A percentile compares a stretch with the other conserved stretches of the same genome.
These are phyloP conservation scores for Yamadazyma philogaea DNA, from an alignment of 805 yeast genomes.

Conservation along the genomic window DNA sequence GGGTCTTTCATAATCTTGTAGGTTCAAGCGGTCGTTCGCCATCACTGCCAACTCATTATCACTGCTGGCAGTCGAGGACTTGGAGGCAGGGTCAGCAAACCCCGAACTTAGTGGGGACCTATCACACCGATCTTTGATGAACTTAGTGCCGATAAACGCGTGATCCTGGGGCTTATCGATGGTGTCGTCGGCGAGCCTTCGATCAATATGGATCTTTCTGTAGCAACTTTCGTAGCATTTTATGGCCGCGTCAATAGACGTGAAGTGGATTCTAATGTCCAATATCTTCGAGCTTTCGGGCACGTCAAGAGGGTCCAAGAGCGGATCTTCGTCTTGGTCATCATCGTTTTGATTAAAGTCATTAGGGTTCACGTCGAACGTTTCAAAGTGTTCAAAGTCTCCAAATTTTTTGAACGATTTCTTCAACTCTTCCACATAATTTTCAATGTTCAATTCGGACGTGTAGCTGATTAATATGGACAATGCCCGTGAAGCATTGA, in stretches of 20 bases:
- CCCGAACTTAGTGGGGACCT: slow-evolving; percentile 16
- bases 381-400: slow-evolving; percentile 34
- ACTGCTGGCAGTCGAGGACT: slow-evolving; percentile 6
- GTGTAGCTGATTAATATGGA: slow-evolving; percentile 4
- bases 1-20: background rate
- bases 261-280: slow-evolving; percentile 28
- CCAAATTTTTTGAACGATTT: slow-evolving; percentile 29
- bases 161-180: slow-evolving; percentile 2
- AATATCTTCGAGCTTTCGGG: slow-evolving; percentile 3
- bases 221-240: slow-evolving; percentile 37
- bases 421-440: slow-evolving; percentile 9
- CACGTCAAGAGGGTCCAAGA: slow-evolving; percentile 1
- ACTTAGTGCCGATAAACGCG: slow-evolving; percentile 14
- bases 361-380: slow-evolving; percentile 2
- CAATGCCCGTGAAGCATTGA: slow-evolving; percentile 37
- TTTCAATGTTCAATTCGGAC: background rate
- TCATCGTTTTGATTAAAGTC: slow-evolving; percentile 1
- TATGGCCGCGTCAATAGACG: slow-evolving; percentile 46
- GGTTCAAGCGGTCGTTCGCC: slow-evolving; percentile 5
- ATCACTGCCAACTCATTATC: slow-evolving; percentile 12
- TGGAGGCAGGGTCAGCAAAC: background rate
- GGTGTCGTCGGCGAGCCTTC: slow-evolving; percentile 15
- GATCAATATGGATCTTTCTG: slow-evolving; percentile 22
- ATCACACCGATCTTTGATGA: slow-evolving; percentile 40
- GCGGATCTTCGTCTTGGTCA: background rate